Evolutionary conservation across 345 rosid species (phyloP), one percentile per base, ranked within the genome.

Genomic region (Syzygium grande): DNA sequence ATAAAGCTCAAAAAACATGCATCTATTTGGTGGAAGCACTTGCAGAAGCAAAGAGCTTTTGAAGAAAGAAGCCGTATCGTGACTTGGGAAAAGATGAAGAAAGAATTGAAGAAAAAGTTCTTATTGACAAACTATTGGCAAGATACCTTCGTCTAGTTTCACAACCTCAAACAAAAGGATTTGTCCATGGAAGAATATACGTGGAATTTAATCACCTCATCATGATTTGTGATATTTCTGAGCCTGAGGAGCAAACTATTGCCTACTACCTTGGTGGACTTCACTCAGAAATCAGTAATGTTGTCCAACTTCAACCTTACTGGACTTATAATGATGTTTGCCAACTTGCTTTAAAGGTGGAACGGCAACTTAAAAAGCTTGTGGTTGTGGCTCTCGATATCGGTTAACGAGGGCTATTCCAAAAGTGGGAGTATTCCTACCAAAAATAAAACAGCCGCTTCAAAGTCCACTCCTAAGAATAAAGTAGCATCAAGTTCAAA

Each of bases 351-450:
- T 12, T 61, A 5, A 61, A 16, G 19, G 34, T 61, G 38, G 34
- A 61, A n/a, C 0, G 1, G 2, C 34, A 61, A n/a, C 19, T 61
- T n/a, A 6, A 61, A 61, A n/a, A 14, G 34, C 34, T n/a, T 0
- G 2, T 13, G 34, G 73, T 61, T 3, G 4, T 61, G n/a, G 3
- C 1, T n/a, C 8, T 61, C 0, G 0, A 0, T 3, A 61, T 13
- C 8, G 0, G 38, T n/a, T n/a, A n/a, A n/a, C n/a, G 1, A 14
- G 3, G 34, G 13, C 19, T n/a, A n/a, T 43, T n/a, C 73, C n/a
- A 63, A 27, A 15, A 9, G 73, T 7, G 38, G n/a, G 12, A 63
- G 30, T 34, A n/a, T 63, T 19, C 9, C 73, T 63, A 14, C 9
- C 0, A n/a, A n/a, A 14, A 63, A 5, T n/a, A 63, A 34, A 43